Base-by-base conservation (phyloP, 192 early-diverging fungal species). In the Mycoemilia scoparia region DNA sequence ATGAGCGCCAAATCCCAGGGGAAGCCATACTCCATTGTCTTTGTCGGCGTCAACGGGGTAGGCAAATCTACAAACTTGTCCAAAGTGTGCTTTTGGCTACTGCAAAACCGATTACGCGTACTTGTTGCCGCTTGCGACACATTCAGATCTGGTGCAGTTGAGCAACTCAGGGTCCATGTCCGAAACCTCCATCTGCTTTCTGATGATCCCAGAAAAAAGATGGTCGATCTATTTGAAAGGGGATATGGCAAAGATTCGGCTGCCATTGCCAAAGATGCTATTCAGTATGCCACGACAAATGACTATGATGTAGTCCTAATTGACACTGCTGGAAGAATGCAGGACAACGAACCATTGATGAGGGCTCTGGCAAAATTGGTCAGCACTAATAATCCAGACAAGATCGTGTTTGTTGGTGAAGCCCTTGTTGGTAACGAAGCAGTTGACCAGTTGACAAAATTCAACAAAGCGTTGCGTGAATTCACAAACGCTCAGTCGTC, bases 261-360 rank as follows among this genome's bases (percentile, higher is more conserved):
- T 2, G 69, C 73, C 4, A 96, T 96, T 34, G 91, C 91, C 11
- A 88, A 86, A 52, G 91, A 96, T 36, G 86, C 91, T 2, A 81
- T 92, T 40, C 46, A 58, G 9, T 83, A 75, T 64, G 86, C 82
- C 7, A 73, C 72, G 10, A 31, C 46, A 25, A 67, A 81, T 27
- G 58, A 54, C 1, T 88, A 78, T 51, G 87, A 96, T 55, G 88
- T 90, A 4, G 87, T 92, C 8, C 60, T 96, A 15, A 79, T 96
- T 21, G 91, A 96, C 46, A 96, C 91, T 3, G 91, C 91, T 4
- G 91, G 91, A 1, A 73, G 91, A 24, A 96, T 96, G 91, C 91
- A 96, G 52, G 91, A 96, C 46, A 96, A 96, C 41, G 91, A 92
- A 59, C 91, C 91, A 5, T 51, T 96, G 45, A 96, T 96, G 91